phyloP scores from a whole-genome alignment of 768 basidiomycete genomes.

The Phanerochaete sordida region DNA sequence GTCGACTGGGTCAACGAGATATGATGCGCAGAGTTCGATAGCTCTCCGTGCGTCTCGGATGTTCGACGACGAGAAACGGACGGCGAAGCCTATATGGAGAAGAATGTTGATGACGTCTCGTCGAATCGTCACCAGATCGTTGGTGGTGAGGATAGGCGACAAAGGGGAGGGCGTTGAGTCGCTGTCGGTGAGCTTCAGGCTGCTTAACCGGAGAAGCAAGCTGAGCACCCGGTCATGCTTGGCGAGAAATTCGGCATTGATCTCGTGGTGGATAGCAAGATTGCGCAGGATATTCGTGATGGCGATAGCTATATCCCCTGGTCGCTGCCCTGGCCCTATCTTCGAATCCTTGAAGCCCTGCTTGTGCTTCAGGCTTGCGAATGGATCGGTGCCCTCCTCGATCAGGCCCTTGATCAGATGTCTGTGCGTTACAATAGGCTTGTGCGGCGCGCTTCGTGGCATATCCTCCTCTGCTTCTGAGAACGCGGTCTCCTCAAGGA shows the following conservation, averaged over 20 bases:
- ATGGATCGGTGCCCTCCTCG: conserved; percentile 56
- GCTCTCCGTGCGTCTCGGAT: conserved; percentile 52
- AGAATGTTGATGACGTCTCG: conserved; percentile 76
- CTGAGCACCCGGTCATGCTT: conserved; percentile 61
- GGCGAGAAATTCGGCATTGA: conserved; percentile 62
- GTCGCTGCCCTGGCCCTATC: conserved; percentile 59
- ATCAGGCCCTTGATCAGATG: conserved; percentile 57
- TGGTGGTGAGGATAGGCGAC: conserved; percentile 61
- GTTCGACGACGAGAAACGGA: conserved; percentile 43
- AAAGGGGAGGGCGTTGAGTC: conserved; percentile 31
- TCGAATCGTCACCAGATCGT: conserved; percentile 69
- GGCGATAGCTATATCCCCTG: conserved; percentile 64
- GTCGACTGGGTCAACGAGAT: conserved; percentile 68
- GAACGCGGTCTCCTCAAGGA: conserved; percentile 82
- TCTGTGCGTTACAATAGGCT: conserved; percentile 56
- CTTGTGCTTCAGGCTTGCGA: conserved; percentile 49
- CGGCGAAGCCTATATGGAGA: conserved; percentile 50
- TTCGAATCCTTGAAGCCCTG: conserved; percentile 49
- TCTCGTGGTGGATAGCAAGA: conserved; percentile 66
- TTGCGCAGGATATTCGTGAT: conserved; percentile 84
- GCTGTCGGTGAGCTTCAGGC: conserved; percentile 33
- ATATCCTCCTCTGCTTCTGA: conserved; percentile 42
- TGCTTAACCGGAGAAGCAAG: conserved; percentile 67
- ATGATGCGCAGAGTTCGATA: conserved; percentile 69
- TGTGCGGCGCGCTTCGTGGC: conserved; percentile 11